Evolutionary conservation across 2,329 filamentous ascomycete genomes (phyloP), one percentile per base, ranked within the genome.

Genomic region (Annulohypoxylon truncatum): DNA sequence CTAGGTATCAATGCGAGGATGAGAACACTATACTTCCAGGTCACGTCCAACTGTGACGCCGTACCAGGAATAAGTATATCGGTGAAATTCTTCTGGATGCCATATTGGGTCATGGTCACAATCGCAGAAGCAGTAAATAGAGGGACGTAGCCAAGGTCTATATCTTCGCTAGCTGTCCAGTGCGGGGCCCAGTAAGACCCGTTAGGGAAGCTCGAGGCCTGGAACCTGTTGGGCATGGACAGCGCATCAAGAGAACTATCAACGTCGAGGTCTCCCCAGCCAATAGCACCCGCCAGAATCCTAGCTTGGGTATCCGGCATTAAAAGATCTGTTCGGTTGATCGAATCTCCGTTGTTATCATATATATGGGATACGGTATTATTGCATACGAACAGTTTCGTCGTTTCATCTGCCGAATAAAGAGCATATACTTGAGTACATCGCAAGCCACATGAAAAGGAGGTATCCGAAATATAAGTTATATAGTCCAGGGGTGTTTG

Each of bases 391-490:
- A 52, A 60, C 7, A 60, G 20, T 4, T 51, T 28, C 12, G 46
- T 33, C 12, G 46, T 44, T 6, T 35, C 26, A 15, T 33, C 26
- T 8, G 35, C 10, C 10, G 46, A 46, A 5, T 52, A 5, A 2
- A 60, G n/a, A 29, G 22, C 47, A 10, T 60, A 52, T 22, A 60
- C 46, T 24, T 60, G 56, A 13, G 56, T 44, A 35, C 56, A 60
- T 15, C 56, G 56, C 10, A 35, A 7, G 8, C 56, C 56, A 18
- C 56, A 60, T 2, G 56, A 60, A 33, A 26, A 12, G n/a, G 38
- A 22, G 2, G 46, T 60, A 28, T 60, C 56, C 18, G 56, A 60
- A 15, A 60, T 60, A 26, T 60, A 60, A 15, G 56, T 60, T 3
- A 35, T 18, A 24, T 60, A 60, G 6, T 60, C 47, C 9, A 60